phyloP scores from a whole-genome alignment of 192 early-diverging fungal species.

The Backusella sp. region DNA sequence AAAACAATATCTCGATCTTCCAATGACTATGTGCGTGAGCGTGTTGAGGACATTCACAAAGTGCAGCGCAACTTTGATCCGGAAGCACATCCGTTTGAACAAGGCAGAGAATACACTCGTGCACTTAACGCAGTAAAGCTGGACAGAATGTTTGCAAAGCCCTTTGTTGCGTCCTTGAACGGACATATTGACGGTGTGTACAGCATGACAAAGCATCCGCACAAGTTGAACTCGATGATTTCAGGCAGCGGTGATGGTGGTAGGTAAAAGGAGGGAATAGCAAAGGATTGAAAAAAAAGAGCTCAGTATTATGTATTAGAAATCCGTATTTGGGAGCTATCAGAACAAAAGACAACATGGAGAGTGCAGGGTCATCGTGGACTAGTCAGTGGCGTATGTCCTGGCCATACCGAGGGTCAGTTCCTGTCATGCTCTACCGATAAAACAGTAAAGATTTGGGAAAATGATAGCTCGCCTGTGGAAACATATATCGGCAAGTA shows the following conservation, averaged over 20 bases:
- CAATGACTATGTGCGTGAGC: constrained; percentile 76
- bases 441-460: constrained; percentile 95
- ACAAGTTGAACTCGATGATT: constrained; percentile 74
- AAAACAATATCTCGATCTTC: constrained; percentile 88
- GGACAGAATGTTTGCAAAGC: constrained; percentile 96
- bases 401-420: constrained; percentile 59
- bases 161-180: constrained; percentile 85
- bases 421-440: constrained; percentile 95
- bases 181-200: constrained; percentile 98
- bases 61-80: constrained; percentile 90
- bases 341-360: constrained; percentile 78
- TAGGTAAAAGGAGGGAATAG: constrained; percentile 13
- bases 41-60: constrained; percentile 83
- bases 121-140: constrained; percentile 94
- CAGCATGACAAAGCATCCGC: constrained; percentile 91
- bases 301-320: constrained; percentile 43
- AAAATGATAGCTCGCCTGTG: constrained; percentile 53
- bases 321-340: constrained; percentile 87
- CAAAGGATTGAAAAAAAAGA: too few relatives aligned
- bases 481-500: constrained; percentile 78
- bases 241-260: constrained; percentile 95
- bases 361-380: constrained; percentile 73
- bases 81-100: constrained; percentile 89
- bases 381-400: constrained; percentile 84
- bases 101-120: constrained; percentile 92